phyloP scores from a whole-genome alignment of 2,329 filamentous ascomycete genomes.

The Chaetomium strumarium region DNA sequence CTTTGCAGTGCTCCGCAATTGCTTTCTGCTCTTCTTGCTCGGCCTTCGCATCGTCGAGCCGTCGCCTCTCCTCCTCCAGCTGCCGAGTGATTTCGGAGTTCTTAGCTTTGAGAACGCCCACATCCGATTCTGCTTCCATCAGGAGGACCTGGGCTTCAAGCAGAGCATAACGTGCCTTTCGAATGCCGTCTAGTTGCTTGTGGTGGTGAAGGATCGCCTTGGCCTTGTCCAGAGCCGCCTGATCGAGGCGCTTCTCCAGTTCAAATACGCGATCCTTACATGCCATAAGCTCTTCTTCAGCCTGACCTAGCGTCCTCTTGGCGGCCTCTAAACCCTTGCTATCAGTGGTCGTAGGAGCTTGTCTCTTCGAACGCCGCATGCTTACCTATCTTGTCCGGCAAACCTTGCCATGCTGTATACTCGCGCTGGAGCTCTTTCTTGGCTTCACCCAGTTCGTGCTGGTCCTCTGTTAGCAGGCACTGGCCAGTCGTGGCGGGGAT shows the following conservation, averaged over 20 bases:
- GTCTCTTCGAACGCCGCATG: not conserved
- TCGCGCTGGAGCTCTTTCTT: constrained; percentile 65
- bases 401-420: constrained; percentile 55
- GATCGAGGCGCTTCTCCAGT: constrained; percentile 40
- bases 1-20: constrained; percentile 30
- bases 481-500: not conserved
- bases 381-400: constrained; percentile 68
- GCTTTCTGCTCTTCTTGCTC: constrained; percentile 36
- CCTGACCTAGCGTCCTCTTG: constrained; percentile 30
- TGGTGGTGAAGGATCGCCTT: constrained; percentile 47
- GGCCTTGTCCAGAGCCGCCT: constrained; percentile 50
- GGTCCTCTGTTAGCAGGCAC: constrained; percentile 12
- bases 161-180: constrained; percentile 55
- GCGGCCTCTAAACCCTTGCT: constrained; percentile 27
- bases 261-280: constrained; percentile 30
- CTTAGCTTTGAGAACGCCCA: constrained; percentile 59
- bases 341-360: not conserved
- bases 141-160: constrained; percentile 64
- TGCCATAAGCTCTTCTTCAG: constrained; percentile 27
- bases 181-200: constrained; percentile 57
- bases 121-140: constrained; percentile 80
- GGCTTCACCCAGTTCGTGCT: constrained; percentile 50
- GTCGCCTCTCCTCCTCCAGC: constrained; percentile 42
- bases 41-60: constrained; percentile 35
- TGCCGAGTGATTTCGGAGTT: constrained; percentile 53